Base-by-base conservation (phyloP, 495 filamentous ascomycete genomes). In the Apodospora peruviana region DNA sequence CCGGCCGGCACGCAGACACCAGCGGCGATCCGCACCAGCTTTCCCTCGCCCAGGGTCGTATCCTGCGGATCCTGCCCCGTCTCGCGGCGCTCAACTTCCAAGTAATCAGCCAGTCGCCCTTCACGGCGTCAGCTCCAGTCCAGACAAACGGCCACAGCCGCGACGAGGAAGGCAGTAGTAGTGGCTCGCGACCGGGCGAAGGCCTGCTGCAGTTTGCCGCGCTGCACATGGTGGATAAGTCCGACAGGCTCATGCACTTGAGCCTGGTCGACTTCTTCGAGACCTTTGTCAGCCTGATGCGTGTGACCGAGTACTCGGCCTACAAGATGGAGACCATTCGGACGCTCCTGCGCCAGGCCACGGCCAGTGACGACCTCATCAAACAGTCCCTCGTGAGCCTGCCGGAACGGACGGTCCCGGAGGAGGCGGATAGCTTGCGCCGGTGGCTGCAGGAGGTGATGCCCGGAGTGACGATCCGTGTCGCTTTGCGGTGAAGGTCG, bases 171-270 rank as follows among this genome's bases (percentile, higher is more conserved):
- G 16, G 19, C 25, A 9, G 44, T 11, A 8, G 21, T 11, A 3
- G 17, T 32, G 16, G 0, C 22, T 3, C 45, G 12, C 45, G 24
- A 59, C 66, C 40, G 5, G 53, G 58, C 9, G 53, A 61, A 3
- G 86, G 88, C 12, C 59, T 96, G 2, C 71, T 95, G 12, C 81
- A 90, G 27, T 95, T 86, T 59, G 88, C 84, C 2, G 76, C 83
- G 3, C 68, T 81, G 34, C 69, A 77, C 35, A 91, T 95, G 88
- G 77, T 91, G 12, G 78, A 91, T 53, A 74, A 73, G 48, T 73
- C 64, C 34, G 90, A 96, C 57, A 72, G 84, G 20, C 67, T 96
- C 51, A 87, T 95, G 85, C 86, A 91, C 52, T 75, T 87, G 56
- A 87, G 74, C 17, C 66, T 93, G 41, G 71, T 94, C 41, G 81